These are phyloP conservation scores for Suillus hirtellus DNA, from an alignment of 768 basidiomycete species.

Conservation along the genomic window DNA sequence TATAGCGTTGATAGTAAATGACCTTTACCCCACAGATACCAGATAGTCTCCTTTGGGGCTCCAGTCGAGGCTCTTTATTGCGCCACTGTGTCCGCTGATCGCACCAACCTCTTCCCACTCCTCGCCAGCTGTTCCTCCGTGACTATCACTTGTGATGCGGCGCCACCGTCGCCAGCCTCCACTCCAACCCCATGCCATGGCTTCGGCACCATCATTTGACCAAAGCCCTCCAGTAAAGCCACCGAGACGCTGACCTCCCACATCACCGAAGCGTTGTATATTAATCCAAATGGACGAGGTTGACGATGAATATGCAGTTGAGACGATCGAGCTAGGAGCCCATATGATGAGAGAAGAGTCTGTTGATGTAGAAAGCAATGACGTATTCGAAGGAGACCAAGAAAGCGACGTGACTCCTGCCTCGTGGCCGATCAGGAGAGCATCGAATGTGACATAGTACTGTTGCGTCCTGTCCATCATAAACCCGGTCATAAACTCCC, in stretches of 20 bases:
- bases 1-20: background rate
- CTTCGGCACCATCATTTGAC: conserved; percentile 61
- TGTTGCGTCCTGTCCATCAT: conserved; percentile 39
- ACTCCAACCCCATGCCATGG: conserved; percentile 89
- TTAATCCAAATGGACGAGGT: conserved; percentile 81
- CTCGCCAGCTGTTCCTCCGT: conserved; percentile 33
- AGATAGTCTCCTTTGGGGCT: conserved; percentile 84
- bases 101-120: conserved; percentile 80
- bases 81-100: conserved; percentile 80
- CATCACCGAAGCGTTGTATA: conserved; percentile 87
- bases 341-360: conserved; percentile 96
- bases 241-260: conserved; percentile 87
- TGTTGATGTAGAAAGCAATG: conserved; percentile 88
- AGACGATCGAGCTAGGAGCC: conserved; percentile 67
- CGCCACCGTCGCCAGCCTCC: conserved; percentile 93
- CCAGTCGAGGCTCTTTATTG: conserved; percentile 84
- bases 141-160: conserved; percentile 28
- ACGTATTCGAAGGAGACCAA: conserved; percentile 62
- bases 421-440: conserved; percentile 95
- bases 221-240: conserved; percentile 93
- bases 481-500: conserved; percentile 8
- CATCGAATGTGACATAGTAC: conserved; percentile 88
- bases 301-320: conserved; percentile 40
- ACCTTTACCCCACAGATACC: conserved; percentile 75
- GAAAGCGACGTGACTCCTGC: conserved; percentile 85